Base-by-base conservation (phyloP, 2,329 filamentous ascomycete species). In the Botrytis tulipae region DNA sequence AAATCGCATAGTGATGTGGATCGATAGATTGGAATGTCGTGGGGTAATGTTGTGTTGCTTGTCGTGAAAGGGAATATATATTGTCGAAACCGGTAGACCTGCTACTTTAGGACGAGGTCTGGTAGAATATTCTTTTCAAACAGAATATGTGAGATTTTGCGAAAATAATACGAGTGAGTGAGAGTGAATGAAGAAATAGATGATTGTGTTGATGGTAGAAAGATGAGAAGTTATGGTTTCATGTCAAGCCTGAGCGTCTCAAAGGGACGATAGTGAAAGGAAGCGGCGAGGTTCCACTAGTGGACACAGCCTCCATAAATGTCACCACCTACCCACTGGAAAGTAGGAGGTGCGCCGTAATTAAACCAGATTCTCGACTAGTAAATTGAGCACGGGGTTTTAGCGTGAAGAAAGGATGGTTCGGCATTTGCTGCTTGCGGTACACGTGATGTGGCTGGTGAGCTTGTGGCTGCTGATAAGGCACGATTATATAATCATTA, bases 1-100 rank as follows among this genome's bases (percentile, higher is more conserved):
- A 51, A 77, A 75, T 73, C 68, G 75, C 79, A 81, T 81, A 48
- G 32, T 76, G 70, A 48, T 37, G 60, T 72, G 62, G 70, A 72
- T 59, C 61, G 62, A 60, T 40, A 8, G 16, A 22, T 9, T 67
- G 46, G 25, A n/a, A 42, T 57, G 20, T 46, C 40, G 70, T 72
- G 63, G 51, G 62, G 70, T 72, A 60, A 25, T 37, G 59, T 42
- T 51, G 32, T 54, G 42, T 51, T 71, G 54, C 40, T 46, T 57
- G 5, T 22, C 4, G 40, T 32, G 7, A 16, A 65, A 22, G 61
- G n/a, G 32, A 32, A 46, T 65, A n/a, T 46, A n/a, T n/a, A 2
- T 48, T 32, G 14, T 67, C 44, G 14, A 51, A 25, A 32, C 22
- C 14, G 14, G 44, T 65, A 65, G 59, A 71, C 69, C 69, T 46